A percentile compares a stretch with the other conserved stretches of the same genome.
Evolutionary conservation across 2,329 filamentous ascomycete species (phyloP).

Genomic region (Metarhizium humberi): DNA sequence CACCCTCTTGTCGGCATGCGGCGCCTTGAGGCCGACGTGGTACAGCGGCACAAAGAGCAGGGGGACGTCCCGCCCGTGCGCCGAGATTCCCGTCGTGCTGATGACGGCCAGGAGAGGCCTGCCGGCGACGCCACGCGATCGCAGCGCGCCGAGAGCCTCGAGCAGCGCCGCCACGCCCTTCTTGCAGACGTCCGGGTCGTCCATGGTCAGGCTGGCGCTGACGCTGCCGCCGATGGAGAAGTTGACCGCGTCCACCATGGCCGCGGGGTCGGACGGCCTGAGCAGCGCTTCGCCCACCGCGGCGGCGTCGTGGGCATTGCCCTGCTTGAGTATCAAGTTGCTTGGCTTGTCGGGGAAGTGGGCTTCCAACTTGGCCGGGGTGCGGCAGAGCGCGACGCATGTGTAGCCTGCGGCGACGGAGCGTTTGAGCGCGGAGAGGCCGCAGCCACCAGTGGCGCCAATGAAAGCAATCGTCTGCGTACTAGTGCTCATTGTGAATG

Average conservation of each 20-base stretch:
- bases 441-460: constrained; percentile 33
- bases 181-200: constrained; percentile 31
- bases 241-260: constrained; percentile 28
- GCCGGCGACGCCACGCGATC: constrained; percentile 9
- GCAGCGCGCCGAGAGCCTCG: constrained; percentile 17
- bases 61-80: constrained; percentile 21
- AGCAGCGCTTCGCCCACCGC: constrained; percentile 24
- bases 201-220: constrained; percentile 15
- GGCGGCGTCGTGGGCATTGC: constrained; percentile 26
- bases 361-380: constrained; percentile 27
- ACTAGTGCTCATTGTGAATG: constrained; percentile 7
- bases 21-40: constrained; percentile 26
- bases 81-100: constrained; percentile 32
- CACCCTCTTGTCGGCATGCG: constrained; percentile 37
- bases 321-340: constrained; percentile 27
- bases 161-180: constrained; percentile 27
- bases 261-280: constrained; percentile 12
- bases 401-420: constrained; percentile 26
- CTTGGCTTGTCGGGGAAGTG: constrained; percentile 18
- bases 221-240: constrained; percentile 27
- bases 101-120: constrained; percentile 26
- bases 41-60: constrained; percentile 34
- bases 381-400: constrained; percentile 31
- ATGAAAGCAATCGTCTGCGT: constrained; percentile 23
- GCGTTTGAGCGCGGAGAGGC: constrained; percentile 26